Conservation (phyloP, 2,329 filamentous ascomycete genomes). For the Fusarium nygamai region DNA sequence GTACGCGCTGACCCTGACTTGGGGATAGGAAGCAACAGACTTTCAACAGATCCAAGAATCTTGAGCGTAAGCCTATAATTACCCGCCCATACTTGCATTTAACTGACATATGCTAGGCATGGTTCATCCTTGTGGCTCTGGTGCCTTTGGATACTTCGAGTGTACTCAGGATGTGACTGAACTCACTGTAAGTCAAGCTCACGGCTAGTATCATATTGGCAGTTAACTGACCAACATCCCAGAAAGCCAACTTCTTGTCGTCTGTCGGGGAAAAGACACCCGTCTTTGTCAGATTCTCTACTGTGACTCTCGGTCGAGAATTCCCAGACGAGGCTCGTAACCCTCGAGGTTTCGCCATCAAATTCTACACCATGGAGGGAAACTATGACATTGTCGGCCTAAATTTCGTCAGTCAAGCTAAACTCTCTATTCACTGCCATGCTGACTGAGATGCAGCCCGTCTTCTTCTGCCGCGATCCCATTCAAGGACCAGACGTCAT, state of each 20-base stretch:
- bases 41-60: slow-evolving; percentile 10
- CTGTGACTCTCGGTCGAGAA: neutral
- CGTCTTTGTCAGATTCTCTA: neutral
- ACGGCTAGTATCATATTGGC: too few species aligned
- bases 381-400: neutral
- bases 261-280: slow-evolving; percentile 2
- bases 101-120: neutral
- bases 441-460: neutral
- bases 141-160: slow-evolving; percentile 3
- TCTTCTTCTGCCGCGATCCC: slow-evolving; percentile 10
- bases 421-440: too few species aligned
- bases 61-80: neutral
- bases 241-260: slow-evolving; percentile 6
- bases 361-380: neutral
- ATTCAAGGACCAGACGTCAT: slow-evolving; percentile 11
- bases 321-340: slow-evolving; percentile 1
- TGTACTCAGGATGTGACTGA: slow-evolving; percentile 1
- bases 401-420: neutral
- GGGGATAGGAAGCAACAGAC: neutral
- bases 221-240: neutral
- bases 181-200: neutral
- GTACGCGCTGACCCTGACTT: neutral
- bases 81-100: too few species aligned
- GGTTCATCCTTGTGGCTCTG: slow-evolving; percentile 4
- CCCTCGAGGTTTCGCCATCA: slow-evolving; percentile 5